phyloP scores from a whole-genome alignment of 116 monocot species.

The Posidonia oceanica region DNA sequence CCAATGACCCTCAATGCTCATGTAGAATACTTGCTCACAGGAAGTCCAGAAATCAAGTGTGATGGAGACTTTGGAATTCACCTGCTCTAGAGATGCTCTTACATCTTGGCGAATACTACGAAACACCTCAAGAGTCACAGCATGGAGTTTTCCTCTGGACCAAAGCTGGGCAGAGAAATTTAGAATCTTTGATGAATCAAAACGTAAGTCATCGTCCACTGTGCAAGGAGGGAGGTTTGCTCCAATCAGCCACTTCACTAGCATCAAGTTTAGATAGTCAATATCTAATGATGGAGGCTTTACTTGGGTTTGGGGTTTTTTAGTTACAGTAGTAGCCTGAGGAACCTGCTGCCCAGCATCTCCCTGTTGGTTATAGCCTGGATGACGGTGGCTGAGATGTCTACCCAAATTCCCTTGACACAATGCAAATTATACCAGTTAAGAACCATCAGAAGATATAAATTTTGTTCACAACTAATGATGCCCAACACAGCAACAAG shows the following conservation, averaged over 20 bases:
- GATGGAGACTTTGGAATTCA: constrained; percentile 60
- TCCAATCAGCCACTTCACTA: constrained; percentile 56
- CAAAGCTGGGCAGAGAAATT: constrained; percentile 54
- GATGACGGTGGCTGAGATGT: constrained; percentile 86
- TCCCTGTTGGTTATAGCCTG: constrained; percentile 48
- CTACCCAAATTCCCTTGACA: constrained; percentile 70
- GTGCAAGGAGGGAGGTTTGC: constrained; percentile 32
- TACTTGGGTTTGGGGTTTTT: constrained; percentile 27
- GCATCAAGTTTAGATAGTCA: constrained; percentile 61
- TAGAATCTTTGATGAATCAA: constrained; percentile 46
- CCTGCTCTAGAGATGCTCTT: constrained; percentile 32
- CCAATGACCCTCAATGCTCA: constrained; percentile 71
- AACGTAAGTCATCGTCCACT: constrained; percentile 37
- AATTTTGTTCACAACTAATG: no score
- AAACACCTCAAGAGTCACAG: constrained; percentile 40
- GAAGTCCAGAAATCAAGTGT: constrained; percentile 82
- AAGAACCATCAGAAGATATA: neutral
- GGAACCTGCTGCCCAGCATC: constrained; percentile 22
- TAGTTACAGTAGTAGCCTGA: constrained; percentile 10
- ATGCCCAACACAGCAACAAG: no score
- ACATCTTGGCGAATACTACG: constrained; percentile 66
- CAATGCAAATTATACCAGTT: neutral
- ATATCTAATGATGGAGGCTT: constrained; percentile 32
- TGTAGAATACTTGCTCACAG: constrained; percentile 60
- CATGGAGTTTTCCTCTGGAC: constrained; percentile 53